A percentile compares a stretch with the other conserved stretches of the same genome.
Conservation (phyloP, 805 yeast species). For the Nakazawaea ambrosiae region DNA sequence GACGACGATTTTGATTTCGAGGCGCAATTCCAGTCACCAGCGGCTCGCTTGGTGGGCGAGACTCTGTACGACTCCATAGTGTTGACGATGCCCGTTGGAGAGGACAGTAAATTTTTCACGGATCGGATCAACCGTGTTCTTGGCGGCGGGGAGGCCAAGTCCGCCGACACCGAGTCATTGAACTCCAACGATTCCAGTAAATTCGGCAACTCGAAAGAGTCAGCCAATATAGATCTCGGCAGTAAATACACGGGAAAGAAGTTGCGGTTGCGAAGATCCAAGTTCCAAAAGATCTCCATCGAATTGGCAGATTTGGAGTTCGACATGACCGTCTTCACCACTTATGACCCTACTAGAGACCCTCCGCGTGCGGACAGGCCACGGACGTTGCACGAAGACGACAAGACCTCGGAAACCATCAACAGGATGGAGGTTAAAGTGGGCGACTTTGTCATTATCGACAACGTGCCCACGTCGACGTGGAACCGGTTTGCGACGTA, state of each 20-base stretch:
- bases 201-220: slow-evolving; percentile 13
- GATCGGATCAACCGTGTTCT: slow-evolving; percentile 47
- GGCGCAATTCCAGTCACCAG: too few species aligned
- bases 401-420: slow-evolving; percentile 34
- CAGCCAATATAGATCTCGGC: slow-evolving; percentile 26
- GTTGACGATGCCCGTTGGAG: slow-evolving; percentile 47
- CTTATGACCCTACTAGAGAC: slow-evolving; percentile 37
- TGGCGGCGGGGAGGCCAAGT: slow-evolving; percentile 2
- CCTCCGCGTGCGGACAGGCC: slow-evolving; percentile 21
- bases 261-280: slow-evolving; percentile 60
- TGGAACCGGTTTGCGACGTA: slow-evolving; percentile 82
- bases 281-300: slow-evolving; percentile 47
- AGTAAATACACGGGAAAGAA: slow-evolving; percentile 27
- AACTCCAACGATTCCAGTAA: neutral
- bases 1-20: slow-evolving; percentile 11
- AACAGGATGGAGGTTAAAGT: slow-evolving; percentile 43
- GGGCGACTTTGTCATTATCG: slow-evolving; percentile 54
- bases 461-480: slow-evolving; percentile 78
- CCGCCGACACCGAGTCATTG: neutral
- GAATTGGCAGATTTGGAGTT: slow-evolving; percentile 49
- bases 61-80: slow-evolving; percentile 75
- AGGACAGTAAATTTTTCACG: slow-evolving; percentile 39
- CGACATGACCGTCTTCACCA: slow-evolving; percentile 35
- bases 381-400: slow-evolving; percentile 19
- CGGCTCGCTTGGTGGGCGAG: slow-evolving; percentile 41